These are phyloP conservation scores for Paraphoma chrysanthemicola DNA, from an alignment of 2,329 filamentous ascomycete species.

Conservation along the genomic window DNA sequence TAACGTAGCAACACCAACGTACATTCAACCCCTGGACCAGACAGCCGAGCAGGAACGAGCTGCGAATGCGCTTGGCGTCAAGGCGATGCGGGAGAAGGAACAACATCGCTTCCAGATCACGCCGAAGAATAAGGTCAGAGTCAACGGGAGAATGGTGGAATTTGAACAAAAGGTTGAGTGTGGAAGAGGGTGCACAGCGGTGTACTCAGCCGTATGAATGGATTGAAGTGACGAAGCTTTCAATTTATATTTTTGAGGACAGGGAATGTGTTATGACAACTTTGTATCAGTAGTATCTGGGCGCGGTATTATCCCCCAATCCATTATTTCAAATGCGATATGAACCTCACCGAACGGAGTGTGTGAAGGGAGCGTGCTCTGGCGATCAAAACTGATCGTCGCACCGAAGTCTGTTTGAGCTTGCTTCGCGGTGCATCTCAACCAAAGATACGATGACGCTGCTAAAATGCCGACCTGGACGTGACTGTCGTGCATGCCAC, in stretches of 20 bases:
- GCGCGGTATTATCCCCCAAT: not conserved
- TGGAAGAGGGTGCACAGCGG: conserved; percentile 78
- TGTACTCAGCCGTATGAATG: conserved; percentile 27
- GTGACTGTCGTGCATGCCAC: too few species aligned
- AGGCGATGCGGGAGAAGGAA: conserved; percentile 66
- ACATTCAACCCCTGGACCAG: conserved; percentile 78
- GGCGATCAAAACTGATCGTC: too few species aligned
- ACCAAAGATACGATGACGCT: too few species aligned
- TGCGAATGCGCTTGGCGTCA: conserved; percentile 17
- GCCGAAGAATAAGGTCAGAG: conserved; percentile 72
- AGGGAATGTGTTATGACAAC: not conserved
- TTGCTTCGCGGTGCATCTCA: too few species aligned
- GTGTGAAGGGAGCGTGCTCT: too few species aligned
- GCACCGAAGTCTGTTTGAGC: too few species aligned
- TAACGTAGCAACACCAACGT: conserved; percentile 76
- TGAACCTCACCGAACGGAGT: too few species aligned
- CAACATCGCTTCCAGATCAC: conserved; percentile 82
- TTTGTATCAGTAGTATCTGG: not conserved
- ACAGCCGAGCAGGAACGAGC: conserved; percentile 59
- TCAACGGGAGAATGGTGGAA: conserved; percentile 74
- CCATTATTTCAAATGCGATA: not conserved
- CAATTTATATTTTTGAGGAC: not conserved
- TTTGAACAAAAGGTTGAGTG: conserved; percentile 90
- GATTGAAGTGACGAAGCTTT: not conserved
- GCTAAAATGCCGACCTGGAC: too few species aligned